phyloP scores from a whole-genome alignment of 805 yeast genomes.

The Limtongozyma cylindracea region DNA sequence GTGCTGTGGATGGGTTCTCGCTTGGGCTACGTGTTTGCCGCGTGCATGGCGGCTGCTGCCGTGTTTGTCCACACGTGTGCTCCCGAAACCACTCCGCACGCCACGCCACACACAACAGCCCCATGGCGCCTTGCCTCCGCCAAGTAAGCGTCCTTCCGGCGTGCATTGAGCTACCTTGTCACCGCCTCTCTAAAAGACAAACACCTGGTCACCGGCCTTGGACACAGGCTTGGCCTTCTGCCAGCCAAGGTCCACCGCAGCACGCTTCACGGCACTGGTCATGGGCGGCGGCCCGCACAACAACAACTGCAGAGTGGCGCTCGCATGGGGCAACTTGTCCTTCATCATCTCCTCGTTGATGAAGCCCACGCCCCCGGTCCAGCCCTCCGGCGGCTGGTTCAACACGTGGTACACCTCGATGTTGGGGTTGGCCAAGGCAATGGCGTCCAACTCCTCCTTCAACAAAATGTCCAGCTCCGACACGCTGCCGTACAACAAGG shows the following conservation, averaged over 20 bases:
- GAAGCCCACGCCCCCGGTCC: constrained; percentile 65
- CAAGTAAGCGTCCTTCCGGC: too few relatives aligned
- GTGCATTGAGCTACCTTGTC: too few relatives aligned
- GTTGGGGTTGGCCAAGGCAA: constrained; percentile 28
- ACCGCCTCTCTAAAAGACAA: constrained; percentile 33
- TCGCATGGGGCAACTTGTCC: constrained; percentile 32
- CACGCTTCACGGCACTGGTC: constrained; percentile 67
- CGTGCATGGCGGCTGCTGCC: too few relatives aligned
- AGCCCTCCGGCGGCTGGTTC: constrained; percentile 43
- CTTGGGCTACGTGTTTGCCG: too few relatives aligned
- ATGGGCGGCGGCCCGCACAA: constrained; percentile 91
- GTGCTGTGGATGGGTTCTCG: too few relatives aligned
- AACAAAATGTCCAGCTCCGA: constrained; percentile 59
- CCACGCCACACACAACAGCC: too few relatives aligned
- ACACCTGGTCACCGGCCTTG: constrained; percentile 75
- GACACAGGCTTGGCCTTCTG: constrained; percentile 73
- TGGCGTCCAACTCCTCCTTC: constrained; percentile 51
- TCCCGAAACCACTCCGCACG: too few relatives aligned
- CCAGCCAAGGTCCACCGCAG: constrained; percentile 49
- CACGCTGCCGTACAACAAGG: constrained; percentile 62
- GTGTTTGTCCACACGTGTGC: too few relatives aligned
- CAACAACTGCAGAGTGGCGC: constrained; percentile 40
- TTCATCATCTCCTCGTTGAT: constrained; percentile 53
- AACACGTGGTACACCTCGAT: constrained; percentile 41
- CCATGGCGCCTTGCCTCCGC: too few relatives aligned